phyloP scores from a whole-genome alignment of 116 monocot genomes.

The Zostera marina region DNA sequence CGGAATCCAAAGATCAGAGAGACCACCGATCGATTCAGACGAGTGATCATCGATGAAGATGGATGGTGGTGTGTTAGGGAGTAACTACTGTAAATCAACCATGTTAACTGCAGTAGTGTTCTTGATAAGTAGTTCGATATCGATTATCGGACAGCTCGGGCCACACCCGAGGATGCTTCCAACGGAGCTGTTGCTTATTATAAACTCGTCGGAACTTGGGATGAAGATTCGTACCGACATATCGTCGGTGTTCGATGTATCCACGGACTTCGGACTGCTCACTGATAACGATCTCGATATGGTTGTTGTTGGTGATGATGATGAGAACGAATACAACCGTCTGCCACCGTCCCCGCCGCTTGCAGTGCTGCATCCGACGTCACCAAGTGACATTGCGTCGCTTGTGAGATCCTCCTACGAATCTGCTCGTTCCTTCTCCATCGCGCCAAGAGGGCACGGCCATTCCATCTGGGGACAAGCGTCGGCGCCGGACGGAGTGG shows the following conservation, averaged over 20 bases:
- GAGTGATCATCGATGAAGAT: slow-evolving; percentile 1
- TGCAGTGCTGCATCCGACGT: slow-evolving; percentile 10
- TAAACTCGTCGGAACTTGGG: slow-evolving; percentile 6
- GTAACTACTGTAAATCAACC: slow-evolving; percentile 5
- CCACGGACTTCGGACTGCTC: slow-evolving; percentile 20
- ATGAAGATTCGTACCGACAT: slow-evolving; percentile 6
- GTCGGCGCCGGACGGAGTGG: slow-evolving; percentile 15
- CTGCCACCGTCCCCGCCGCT: slow-evolving; percentile 1
- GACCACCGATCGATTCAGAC: neutral
- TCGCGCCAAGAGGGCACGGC: slow-evolving; percentile 23
- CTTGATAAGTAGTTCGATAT: slow-evolving; percentile 13
- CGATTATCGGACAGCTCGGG: slow-evolving; percentile 11
- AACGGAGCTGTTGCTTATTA: slow-evolving; percentile 3
- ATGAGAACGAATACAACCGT: too few species aligned
- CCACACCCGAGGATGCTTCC: slow-evolving; percentile 14
- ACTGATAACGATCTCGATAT: too few species aligned
- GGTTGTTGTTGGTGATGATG: too few species aligned
- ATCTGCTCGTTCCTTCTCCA: slow-evolving; percentile 2
- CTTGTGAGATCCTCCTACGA: slow-evolving; percentile 8
- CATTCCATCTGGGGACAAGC: slow-evolving; percentile 27
- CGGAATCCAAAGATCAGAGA: neutral
- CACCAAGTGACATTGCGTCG: slow-evolving; percentile 8
- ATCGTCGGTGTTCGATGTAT: neutral
- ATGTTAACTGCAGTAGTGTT: slow-evolving; percentile 7
- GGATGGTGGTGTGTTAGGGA: neutral